Conservation (phyloP, 805 yeast genomes). For the Peterozyma toletana region DNA sequence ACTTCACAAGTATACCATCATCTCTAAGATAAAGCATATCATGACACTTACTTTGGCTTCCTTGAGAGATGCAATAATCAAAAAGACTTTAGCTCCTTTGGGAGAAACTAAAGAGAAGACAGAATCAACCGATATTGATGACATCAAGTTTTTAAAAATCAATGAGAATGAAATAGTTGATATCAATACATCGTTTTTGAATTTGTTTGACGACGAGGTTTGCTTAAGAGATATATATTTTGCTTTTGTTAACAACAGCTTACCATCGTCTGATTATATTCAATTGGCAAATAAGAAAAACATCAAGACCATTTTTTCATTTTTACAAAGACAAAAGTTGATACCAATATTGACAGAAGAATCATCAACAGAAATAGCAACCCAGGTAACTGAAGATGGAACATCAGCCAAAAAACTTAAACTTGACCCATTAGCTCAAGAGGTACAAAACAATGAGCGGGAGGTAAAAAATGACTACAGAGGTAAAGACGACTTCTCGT, state of each 20-base stretch:
- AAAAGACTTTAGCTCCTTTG: not conserved
- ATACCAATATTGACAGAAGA: constrained; percentile 5
- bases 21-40: too few species aligned
- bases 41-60: too few species aligned
- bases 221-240: constrained; percentile 5
- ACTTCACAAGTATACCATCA: too few species aligned
- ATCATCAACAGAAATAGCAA: constrained; percentile 4
- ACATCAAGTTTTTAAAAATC: constrained; percentile 4
- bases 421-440: constrained; percentile 27
- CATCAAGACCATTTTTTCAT: constrained; percentile 5
- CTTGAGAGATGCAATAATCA: not conserved
- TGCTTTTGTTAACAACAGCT: constrained; percentile 6
- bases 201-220: constrained; percentile 1
- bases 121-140: constrained; percentile 1
- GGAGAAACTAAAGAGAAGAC: constrained; percentile 1
- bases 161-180: constrained; percentile 2
- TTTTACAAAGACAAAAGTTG: constrained; percentile 7
- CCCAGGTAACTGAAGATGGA: constrained; percentile 1
- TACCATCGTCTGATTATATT: constrained; percentile 8
- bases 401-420: constrained; percentile 3
- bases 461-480: constrained; percentile 36
- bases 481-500: constrained; percentile 12
- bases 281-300: constrained; percentile 5
- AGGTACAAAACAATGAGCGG: constrained; percentile 27
- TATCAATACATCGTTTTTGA: constrained; percentile 2